Base-by-base conservation (phyloP, 345 rosid genomes). In the Heritiera littoralis region DNA sequence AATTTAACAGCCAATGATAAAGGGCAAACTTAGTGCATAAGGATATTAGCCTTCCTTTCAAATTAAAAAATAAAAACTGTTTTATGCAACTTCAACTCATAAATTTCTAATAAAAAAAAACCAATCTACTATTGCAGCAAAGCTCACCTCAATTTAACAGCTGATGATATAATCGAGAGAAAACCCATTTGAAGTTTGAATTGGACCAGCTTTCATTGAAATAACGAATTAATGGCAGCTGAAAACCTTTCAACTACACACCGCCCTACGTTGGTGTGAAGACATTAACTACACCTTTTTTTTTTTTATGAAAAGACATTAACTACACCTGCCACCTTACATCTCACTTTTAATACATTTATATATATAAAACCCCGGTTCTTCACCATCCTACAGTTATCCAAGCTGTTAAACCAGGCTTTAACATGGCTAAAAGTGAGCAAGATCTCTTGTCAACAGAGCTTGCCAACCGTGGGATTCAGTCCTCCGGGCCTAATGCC, bases 391-490 rank as follows among this genome's bases (percentile, higher is more conserved):
- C 63, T 13, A 52, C 17, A 67, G 38, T 6, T 72, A 63, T 68
- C 74, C 76, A 69, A 69, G 43, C 78, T 28, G 13, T 83, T 45
- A 70, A 2, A 54, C 18, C 64, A 10, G 5, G 38, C 54, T 23
- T 69, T 54, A 38, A 54, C 23, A 89, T 85, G 89, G 55, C 86
- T 63, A 81, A 84, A 74, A 85, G 72, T 18, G 98, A 96, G 77
- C 94, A 90, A 82, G 93, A 92, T 86, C 89, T 92, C 41, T 80
- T 96, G 79, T 91, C 97, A 1, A 93, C 98, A 0, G 98, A 96
- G 86, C 94, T 96, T 45, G 95, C 94, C 28, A 90, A 91, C 92
- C 92, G 93, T 58, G 98, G 99, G 84, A 87, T 92, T 30, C 90
- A 93, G 83, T 90, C 98, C 3, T 87, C 98, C 0, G 98, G 98